Conservation (phyloP, 2,329 filamentous ascomycete species). For the Knoxdaviesia capensis region DNA sequence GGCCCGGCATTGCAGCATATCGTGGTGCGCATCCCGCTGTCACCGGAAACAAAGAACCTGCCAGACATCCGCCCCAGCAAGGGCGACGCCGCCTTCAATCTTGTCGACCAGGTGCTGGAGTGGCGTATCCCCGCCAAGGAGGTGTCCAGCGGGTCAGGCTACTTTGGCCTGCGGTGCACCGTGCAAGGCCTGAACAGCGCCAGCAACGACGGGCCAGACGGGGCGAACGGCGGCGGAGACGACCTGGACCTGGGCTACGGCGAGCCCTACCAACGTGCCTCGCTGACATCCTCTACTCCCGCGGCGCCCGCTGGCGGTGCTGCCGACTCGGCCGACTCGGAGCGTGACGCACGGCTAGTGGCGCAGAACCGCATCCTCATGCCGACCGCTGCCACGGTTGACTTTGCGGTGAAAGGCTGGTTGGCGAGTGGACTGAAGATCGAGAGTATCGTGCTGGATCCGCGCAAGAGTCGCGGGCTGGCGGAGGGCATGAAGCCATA, state of each 20-base stretch:
- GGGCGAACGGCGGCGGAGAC: constrained; percentile 30
- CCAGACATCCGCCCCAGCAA: constrained; percentile 62
- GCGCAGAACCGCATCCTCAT: constrained; percentile 58
- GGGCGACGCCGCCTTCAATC: constrained; percentile 68
- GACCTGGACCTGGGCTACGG: constrained; percentile 29
- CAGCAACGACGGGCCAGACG: constrained; percentile 26
- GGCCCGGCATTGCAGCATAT: constrained; percentile 56
- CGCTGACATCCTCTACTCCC: not conserved
- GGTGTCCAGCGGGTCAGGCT: constrained; percentile 41
- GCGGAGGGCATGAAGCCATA: constrained; percentile 84
- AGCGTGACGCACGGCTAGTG: constrained; percentile 33
- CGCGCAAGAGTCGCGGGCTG: constrained; percentile 67
- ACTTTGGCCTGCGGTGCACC: constrained; percentile 60
- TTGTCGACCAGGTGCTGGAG: constrained; percentile 51
- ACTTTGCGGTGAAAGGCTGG: constrained; percentile 51
- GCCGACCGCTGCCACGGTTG: constrained; percentile 59
- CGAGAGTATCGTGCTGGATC: constrained; percentile 46
- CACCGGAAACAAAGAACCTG: constrained; percentile 60
- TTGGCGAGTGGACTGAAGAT: constrained; percentile 46
- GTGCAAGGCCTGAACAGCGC: constrained; percentile 44
- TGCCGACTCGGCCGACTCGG: constrained; percentile 4
- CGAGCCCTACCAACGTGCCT: constrained; percentile 31
- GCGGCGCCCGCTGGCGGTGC: no score
- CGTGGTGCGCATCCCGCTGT: constrained; percentile 58
- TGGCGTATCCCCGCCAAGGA: constrained; percentile 74